Percentiles rank a stretch among this genome's conserved stretches.
Conservation (phyloP, 352 stramenopile species). For the Phytophthora crassamura region DNA sequence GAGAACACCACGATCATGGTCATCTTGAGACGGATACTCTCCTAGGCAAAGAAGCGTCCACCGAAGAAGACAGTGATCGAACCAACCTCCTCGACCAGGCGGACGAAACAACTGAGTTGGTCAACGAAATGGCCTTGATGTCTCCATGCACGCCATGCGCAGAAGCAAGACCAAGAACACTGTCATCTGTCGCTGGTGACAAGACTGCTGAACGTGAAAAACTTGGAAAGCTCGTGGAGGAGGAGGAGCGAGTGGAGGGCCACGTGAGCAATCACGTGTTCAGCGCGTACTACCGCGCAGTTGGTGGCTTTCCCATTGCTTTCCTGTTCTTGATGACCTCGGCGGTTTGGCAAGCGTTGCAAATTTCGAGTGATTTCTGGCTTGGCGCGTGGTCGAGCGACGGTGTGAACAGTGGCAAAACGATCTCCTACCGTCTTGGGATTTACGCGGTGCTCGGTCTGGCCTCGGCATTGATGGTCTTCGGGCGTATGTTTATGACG, state of each 20-base stretch:
- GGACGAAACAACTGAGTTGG: conserved; percentile 24
- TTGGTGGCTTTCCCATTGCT: conserved; percentile 47
- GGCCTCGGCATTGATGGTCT: conserved; percentile 48
- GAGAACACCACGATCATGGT: background rate
- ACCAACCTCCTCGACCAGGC: conserved; percentile 8
- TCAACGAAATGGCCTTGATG: conserved; percentile 35
- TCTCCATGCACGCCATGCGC: conserved; percentile 35
- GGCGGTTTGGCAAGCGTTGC: conserved; percentile 71
- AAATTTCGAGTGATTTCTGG: conserved; percentile 90
- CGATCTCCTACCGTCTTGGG: conserved; percentile 40
- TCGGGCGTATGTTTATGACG: conserved; percentile 51
- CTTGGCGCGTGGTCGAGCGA: conserved; percentile 87
- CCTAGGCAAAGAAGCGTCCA: background rate
- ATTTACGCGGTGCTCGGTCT: conserved; percentile 54
- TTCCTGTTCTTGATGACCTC: conserved; percentile 61
- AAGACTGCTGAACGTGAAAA: conserved; percentile 18
- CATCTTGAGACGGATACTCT: conserved; percentile 23
- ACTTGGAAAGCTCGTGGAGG: conserved; percentile 36
- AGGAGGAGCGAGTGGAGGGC: conserved; percentile 39
- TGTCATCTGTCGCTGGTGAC: conserved; percentile 3
- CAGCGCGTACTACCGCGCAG: conserved; percentile 47
- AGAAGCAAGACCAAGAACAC: conserved; percentile 5
- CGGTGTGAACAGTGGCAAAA: conserved; percentile 39
- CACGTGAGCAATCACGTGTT: conserved; percentile 45
- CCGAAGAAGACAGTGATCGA: conserved; percentile 11